These are phyloP conservation scores for Terfezia claveryi DNA, from an alignment of 495 filamentous ascomycete genomes.

Conservation along the genomic window DNA sequence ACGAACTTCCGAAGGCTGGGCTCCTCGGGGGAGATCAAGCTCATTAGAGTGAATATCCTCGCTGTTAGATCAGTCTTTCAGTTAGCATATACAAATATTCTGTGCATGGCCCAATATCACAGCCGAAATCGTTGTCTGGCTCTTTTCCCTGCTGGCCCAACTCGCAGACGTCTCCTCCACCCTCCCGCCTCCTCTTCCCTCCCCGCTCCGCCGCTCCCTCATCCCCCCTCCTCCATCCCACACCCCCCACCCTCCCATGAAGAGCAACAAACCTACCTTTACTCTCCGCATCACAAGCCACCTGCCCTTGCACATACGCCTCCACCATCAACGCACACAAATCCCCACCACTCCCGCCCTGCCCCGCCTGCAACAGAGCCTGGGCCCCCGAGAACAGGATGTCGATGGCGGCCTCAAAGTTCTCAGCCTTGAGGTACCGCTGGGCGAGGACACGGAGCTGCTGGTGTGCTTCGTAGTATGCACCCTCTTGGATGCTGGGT, in stretches of 20 bases:
- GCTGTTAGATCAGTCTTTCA: constrained; percentile 16
- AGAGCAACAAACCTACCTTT: too few species aligned
- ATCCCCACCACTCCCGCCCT: constrained; percentile 83
- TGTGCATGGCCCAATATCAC: too few species aligned
- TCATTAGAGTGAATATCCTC: constrained; percentile 40
- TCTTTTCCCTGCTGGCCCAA: too few species aligned
- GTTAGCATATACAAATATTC: too few species aligned
- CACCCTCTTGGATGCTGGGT: constrained; percentile 65
- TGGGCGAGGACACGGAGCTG: constrained; percentile 85
- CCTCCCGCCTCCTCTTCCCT: too few species aligned
- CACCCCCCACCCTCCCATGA: neutral
- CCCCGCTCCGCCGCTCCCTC: too few species aligned
- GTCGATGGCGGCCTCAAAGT: constrained; percentile 67
- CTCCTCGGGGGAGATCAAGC: constrained; percentile 60
- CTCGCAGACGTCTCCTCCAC: too few species aligned
- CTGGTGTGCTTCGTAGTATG: constrained; percentile 94
- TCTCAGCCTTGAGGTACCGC: constrained; percentile 66
- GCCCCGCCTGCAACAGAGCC: constrained; percentile 64
- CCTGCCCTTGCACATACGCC: constrained; percentile 30
- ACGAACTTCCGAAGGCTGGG: constrained; percentile 82
- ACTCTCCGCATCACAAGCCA: too few species aligned
- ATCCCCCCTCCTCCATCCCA: neutral
- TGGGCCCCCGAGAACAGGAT: constrained; percentile 67
- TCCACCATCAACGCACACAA: constrained; percentile 66
- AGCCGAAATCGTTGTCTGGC: too few species aligned